phyloP scores from a whole-genome alignment of 2,329 filamentous ascomycete genomes.

The Penicillium sp. region DNA sequence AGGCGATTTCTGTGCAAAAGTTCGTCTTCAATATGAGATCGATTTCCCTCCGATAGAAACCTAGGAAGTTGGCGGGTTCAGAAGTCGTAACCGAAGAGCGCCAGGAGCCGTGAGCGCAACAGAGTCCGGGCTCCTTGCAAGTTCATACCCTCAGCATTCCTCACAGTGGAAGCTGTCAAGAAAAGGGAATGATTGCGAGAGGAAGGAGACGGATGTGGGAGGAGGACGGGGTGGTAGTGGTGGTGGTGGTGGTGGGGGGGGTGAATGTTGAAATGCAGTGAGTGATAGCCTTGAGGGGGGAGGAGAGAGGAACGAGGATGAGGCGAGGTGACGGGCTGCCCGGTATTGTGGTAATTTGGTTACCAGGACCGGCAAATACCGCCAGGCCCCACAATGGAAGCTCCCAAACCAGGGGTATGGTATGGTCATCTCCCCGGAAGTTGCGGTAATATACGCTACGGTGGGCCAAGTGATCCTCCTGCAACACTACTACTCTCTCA shows the following conservation, averaged over 20 bases:
- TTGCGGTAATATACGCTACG: constrained; percentile 27
- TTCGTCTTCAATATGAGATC: constrained; percentile 37
- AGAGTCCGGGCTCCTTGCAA: constrained; percentile 46
- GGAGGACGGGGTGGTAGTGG: constrained; percentile 20
- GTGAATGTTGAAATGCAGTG: constrained; percentile 32
- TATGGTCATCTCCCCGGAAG: constrained; percentile 28
- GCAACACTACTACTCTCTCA: constrained; percentile 27
- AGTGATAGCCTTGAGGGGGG: constrained; percentile 30
- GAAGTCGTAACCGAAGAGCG: constrained; percentile 38
- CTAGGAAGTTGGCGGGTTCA: constrained; percentile 28
- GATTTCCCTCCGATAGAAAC: constrained; percentile 33
- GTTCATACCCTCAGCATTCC: constrained; percentile 50
- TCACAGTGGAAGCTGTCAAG: constrained; percentile 25
- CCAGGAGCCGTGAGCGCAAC: constrained; percentile 51
- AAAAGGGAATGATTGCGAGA: constrained; percentile 10
- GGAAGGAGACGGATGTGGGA: constrained; percentile 9
- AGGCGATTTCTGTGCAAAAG: constrained; percentile 27
- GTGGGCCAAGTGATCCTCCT: constrained; percentile 33
- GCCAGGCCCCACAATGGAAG: constrained; percentile 2
- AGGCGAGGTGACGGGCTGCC: constrained; percentile 29
- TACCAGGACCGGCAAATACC: constrained; percentile 11
- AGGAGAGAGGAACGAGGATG: constrained; percentile 31
- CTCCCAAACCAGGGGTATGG: constrained; percentile 12
- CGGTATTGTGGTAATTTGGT: constrained; percentile 31
- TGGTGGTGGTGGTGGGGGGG: constrained; percentile 23